A percentile compares a stretch with the other conserved stretches of the same genome.
These are phyloP conservation scores for Rhodotorula mucilaginosa DNA, from an alignment of 1,284 basidiomycete genomes.

Conservation along the genomic window DNA sequence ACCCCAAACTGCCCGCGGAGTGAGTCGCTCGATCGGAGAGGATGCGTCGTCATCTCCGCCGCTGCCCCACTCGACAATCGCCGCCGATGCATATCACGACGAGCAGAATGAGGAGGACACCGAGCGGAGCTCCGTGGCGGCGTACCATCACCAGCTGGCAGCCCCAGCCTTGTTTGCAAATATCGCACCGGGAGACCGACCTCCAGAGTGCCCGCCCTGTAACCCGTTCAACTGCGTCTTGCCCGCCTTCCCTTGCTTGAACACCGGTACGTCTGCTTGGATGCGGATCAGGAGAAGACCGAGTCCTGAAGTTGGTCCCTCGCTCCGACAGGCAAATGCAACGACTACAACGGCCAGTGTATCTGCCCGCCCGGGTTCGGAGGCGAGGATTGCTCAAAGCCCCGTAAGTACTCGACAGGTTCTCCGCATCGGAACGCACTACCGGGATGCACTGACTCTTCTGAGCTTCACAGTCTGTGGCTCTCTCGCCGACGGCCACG, in stretches of 20 bases:
- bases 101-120: too few species aligned
- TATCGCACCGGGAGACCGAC: constrained; percentile 1
- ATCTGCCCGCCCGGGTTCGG: constrained; percentile 87
- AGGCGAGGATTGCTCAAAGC: constrained; percentile 80
- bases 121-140: too few species aligned
- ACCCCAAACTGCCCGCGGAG: too few species aligned
- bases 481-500: constrained; percentile 81
- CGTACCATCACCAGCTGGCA: neutral
- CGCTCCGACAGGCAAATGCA: constrained; percentile 62
- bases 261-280: constrained; percentile 24
- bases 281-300: neutral
- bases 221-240: constrained; percentile 43
- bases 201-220: constrained; percentile 43
- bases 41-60: neutral
- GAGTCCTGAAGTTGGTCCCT: neutral
- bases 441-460: neutral
- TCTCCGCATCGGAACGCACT: neutral
- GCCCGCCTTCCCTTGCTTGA: constrained; percentile 38
- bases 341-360: constrained; percentile 83
- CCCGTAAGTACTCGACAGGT: constrained; percentile 58
- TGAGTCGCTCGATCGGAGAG: neutral
- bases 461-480: constrained; percentile 59
- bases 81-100: neutral
- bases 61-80: neutral
- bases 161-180: constrained; percentile 2